Evolutionary conservation across 257 asterid species (phyloP).

Genomic region (Salvia splendens): DNA sequence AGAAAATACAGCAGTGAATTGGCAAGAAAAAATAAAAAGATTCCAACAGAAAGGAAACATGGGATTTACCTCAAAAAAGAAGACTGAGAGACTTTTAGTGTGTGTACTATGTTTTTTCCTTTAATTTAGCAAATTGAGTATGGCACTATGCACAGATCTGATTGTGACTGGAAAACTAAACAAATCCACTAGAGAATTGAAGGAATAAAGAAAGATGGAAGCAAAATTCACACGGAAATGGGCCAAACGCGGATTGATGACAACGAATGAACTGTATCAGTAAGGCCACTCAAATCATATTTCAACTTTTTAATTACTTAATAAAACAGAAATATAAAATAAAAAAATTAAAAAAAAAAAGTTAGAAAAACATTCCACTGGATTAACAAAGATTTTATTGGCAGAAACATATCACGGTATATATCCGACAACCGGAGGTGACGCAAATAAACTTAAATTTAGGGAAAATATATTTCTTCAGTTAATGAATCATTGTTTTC

Average conservation of each 20-base stretch:
- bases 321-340: background rate
- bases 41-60: constrained; percentile 29
- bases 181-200: constrained; percentile 32
- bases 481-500: background rate
- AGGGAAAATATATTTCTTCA: background rate
- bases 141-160: constrained; percentile 54
- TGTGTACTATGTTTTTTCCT: constrained; percentile 35
- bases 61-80: constrained; percentile 39
- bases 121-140: constrained; percentile 28
- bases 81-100: constrained; percentile 10
- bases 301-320: constrained; percentile 8
- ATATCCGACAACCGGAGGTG: constrained; percentile 18
- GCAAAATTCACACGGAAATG: constrained; percentile 34
- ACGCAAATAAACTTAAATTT: background rate
- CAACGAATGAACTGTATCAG: constrained; percentile 54
- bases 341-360: constrained; percentile 4
- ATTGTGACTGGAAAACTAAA: constrained; percentile 43
- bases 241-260: constrained; percentile 75
- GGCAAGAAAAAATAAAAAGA: constrained; percentile 27
- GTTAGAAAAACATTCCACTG: constrained; percentile 38
- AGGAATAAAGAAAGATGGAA: constrained; percentile 23
- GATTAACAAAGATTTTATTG: constrained; percentile 40
- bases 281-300: constrained; percentile 28
- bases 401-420: constrained; percentile 17
- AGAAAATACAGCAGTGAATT: constrained; percentile 11